These are phyloP conservation scores for Saposhnikovia divaricata DNA, from an alignment of 129 eudicot species.

Conservation along the genomic window DNA sequence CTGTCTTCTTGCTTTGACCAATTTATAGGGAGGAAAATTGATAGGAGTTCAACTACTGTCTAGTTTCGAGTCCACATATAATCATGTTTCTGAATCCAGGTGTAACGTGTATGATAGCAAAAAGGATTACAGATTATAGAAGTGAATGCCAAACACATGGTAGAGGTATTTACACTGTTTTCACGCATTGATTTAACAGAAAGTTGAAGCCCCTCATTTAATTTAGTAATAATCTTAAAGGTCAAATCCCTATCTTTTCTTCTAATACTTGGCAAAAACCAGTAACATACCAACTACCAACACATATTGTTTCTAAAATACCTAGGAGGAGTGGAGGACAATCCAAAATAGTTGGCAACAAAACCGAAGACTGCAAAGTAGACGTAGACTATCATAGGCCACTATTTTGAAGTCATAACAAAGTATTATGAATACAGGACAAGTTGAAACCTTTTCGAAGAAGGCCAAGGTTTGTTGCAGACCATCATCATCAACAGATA, in stretches of 20 bases:
- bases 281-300: neutral
- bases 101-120: neutral
- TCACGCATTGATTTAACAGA: neutral
- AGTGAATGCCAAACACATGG: neutral
- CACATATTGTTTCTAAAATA: neutral
- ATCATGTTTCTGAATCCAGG: too few species aligned
- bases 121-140: neutral
- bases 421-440: neutral
- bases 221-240: neutral
- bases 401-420: neutral
- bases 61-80: too few species aligned
- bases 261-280: neutral
- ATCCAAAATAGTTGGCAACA: neutral
- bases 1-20: too few species aligned
- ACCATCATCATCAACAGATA: slow-evolving; percentile 62
- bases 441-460: slow-evolving; percentile 57
- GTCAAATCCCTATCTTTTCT: neutral
- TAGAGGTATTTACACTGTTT: neutral
- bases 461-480: slow-evolving; percentile 80
- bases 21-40: too few species aligned
- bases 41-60: too few species aligned
- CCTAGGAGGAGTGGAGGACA: neutral
- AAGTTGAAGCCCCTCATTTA: neutral
- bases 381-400: neutral
- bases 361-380: neutral